These are phyloP conservation scores for Rauvolfia tetraphylla DNA, from an alignment of 257 asterid species.

Conservation along the genomic window DNA sequence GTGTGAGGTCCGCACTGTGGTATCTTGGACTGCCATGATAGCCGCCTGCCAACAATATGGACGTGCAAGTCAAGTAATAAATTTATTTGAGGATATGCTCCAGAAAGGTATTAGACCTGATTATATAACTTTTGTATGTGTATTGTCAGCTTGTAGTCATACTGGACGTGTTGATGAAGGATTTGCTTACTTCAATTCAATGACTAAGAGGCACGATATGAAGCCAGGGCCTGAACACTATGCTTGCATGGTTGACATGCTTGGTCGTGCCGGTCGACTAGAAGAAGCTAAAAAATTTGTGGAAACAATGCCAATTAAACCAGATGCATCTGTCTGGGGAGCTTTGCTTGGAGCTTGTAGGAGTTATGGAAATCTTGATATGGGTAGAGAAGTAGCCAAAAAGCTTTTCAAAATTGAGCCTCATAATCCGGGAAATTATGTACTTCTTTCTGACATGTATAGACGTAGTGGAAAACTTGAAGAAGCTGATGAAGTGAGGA, in stretches of 20 bases:
- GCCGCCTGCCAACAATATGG: conserved; percentile 54
- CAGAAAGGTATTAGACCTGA: conserved; percentile 35
- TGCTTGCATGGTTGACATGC: conserved; percentile 53
- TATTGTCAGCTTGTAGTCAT: conserved; percentile 51
- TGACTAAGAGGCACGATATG: conserved; percentile 26
- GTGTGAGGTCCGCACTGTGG: conserved; percentile 30
- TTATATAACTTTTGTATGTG: conserved; percentile 41
- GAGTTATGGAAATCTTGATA: conserved; percentile 35
- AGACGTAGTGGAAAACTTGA: conserved; percentile 31
- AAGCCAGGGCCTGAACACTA: conserved; percentile 40
- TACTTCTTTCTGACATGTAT: conserved; percentile 43
- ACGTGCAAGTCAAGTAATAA: conserved; percentile 32
- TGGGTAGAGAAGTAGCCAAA: conserved; percentile 41
- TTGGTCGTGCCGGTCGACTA: conserved; percentile 50
- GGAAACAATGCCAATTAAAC: conserved; percentile 42
- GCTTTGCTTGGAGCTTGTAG: conserved; percentile 51
- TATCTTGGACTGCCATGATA: conserved; percentile 49
- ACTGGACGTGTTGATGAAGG: conserved; percentile 42
- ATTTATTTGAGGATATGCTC: conserved; percentile 39
- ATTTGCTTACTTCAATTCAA: conserved; percentile 33
- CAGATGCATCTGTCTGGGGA: conserved; percentile 39
- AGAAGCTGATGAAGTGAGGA: conserved; percentile 45
- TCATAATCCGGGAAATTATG: conserved; percentile 44
- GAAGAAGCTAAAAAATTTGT: conserved; percentile 37
- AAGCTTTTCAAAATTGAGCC: conserved; percentile 47